Evolutionary conservation across 306 rosid species (phyloP).

Genomic region (Neltuma alba): DNA sequence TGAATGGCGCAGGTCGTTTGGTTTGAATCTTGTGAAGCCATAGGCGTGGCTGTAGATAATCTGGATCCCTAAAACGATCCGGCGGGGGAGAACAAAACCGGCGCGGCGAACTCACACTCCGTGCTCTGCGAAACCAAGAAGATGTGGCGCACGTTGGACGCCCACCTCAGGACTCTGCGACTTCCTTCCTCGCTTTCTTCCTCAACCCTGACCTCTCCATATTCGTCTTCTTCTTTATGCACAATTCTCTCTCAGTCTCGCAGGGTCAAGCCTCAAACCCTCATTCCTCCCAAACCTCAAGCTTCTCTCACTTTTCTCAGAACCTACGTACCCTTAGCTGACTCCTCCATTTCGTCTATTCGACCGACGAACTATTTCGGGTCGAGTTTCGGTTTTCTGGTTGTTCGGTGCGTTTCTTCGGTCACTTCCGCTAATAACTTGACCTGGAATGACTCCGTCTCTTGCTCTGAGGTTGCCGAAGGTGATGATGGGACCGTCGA

Average conservation of each 20-base stretch:
- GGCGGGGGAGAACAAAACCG: neutral
- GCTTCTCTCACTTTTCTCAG: neutral
- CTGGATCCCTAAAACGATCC: neutral
- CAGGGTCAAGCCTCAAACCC: neutral
- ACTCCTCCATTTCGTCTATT: slow-evolving; percentile 1
- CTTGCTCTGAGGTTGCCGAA: slow-evolving; percentile 64
- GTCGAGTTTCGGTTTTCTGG: slow-evolving; percentile 19
- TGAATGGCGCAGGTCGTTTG: too few species aligned
- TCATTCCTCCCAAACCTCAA: slow-evolving; percentile 27
- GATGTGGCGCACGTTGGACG: slow-evolving; percentile 66
- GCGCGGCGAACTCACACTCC: neutral
- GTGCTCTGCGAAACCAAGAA: neutral
- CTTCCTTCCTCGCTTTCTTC: slow-evolving; percentile 27
- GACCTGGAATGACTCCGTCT: slow-evolving; percentile 77
- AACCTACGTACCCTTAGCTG: slow-evolving; percentile 34
- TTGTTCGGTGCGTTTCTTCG: slow-evolving; percentile 61
- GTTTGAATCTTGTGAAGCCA: too few species aligned
- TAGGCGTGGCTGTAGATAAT: too few species aligned
- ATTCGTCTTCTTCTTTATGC: slow-evolving; percentile 38
- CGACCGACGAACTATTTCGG: slow-evolving; percentile 12
- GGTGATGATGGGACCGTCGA: slow-evolving; percentile 44
- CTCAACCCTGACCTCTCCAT: slow-evolving; percentile 1
- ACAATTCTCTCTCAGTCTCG: slow-evolving; percentile 38
- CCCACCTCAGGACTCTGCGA: slow-evolving; percentile 45
- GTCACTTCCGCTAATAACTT: slow-evolving; percentile 42